Evolutionary conservation across 2,329 filamentous ascomycete genomes (phyloP).

Genomic region (Claviceps quebecensis): DNA sequence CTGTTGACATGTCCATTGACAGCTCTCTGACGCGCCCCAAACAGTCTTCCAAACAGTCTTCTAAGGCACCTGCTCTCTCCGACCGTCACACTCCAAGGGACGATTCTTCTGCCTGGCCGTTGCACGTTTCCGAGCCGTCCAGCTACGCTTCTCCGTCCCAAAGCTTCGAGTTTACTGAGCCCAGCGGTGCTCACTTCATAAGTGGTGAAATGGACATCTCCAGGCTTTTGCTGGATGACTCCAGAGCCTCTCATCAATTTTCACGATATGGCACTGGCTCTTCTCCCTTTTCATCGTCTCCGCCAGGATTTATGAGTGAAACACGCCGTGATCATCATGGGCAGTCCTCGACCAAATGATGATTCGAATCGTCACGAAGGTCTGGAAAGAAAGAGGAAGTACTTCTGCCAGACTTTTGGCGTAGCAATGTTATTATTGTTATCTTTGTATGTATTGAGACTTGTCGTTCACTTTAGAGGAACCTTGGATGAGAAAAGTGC

Average conservation of each 20-base stretch:
- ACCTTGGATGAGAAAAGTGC: too few species aligned
- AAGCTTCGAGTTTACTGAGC: constrained; percentile 31
- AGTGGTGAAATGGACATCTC: constrained; percentile 49
- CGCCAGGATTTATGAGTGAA: constrained; percentile 8
- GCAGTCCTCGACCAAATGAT: constrained; percentile 9
- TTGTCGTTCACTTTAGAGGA: too few species aligned
- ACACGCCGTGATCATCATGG: constrained; percentile 9
- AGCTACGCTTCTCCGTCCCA: constrained; percentile 13
- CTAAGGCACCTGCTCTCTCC: constrained; percentile 21
- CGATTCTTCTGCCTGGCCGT: constrained; percentile 31
- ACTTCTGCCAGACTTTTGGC: neutral
- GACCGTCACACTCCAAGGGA: constrained; percentile 30
- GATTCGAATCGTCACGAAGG: neutral
- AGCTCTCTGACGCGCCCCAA: constrained; percentile 28
- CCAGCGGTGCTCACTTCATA: constrained; percentile 23
- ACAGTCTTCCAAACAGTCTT: constrained; percentile 10
- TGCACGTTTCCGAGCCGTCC: constrained; percentile 19
- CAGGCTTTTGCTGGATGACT: constrained; percentile 43
- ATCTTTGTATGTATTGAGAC: too few species aligned
- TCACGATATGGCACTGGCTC: constrained; percentile 15
- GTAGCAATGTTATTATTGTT: too few species aligned
- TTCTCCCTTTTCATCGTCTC: constrained; percentile 12
- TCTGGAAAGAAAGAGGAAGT: neutral
- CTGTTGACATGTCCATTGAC: constrained; percentile 34
- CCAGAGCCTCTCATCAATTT: constrained; percentile 16